Evolutionary conservation across 1,139 yeast species (phyloP), one percentile per base, ranked within the genome.

Genomic region (Hemisphaericaspora xylofermentans): DNA sequence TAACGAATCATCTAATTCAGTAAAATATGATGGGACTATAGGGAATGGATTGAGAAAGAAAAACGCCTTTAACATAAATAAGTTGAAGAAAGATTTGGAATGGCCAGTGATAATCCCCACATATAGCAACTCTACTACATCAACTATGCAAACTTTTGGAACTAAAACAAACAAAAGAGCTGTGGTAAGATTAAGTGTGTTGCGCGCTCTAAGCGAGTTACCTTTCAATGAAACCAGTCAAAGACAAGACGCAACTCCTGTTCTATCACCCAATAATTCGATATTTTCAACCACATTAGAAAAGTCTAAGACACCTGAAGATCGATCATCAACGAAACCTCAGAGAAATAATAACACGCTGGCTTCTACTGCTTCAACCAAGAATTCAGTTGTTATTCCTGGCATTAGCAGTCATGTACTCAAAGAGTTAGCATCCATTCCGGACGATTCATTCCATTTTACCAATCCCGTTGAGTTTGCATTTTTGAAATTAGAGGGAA

Each of bases 401-500:
- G 89, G 88, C 3, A 77, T 83, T 36, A 78, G 84, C 43, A 74
- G 72, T 41, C 71, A 71, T 40, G 84, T 81, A 2, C 76, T 85
- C 38, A 82, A 81, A 37, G 88, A 82, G 53, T 70, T 87, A 40
- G 91, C 93, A 1, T 84, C 84, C 2, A 82, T 88, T 36, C 91
- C 96, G 0, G 96, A 88, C 57, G 91, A 84, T 44, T 69, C 83
- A 1, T 68, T 76, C 35, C 78, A 74, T 30, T 82, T 77, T 21
- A 82, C 78, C 22, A 65, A 68, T 47, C 96, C 96, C 0, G 70
- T 89, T n/a, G 77, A 74, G 42, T 78, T 80, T 41, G 93, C 97
- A 0, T 68, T 89, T 46, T 71, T 73, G 57, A 88, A 86, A 58
- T 66, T 89, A 24, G 95, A 87, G 60, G 97, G 96, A 0, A 78